Base-by-base conservation (phyloP, 2,329 filamentous ascomycete genomes). In the Hymenoscyphus fraxineus region DNA sequence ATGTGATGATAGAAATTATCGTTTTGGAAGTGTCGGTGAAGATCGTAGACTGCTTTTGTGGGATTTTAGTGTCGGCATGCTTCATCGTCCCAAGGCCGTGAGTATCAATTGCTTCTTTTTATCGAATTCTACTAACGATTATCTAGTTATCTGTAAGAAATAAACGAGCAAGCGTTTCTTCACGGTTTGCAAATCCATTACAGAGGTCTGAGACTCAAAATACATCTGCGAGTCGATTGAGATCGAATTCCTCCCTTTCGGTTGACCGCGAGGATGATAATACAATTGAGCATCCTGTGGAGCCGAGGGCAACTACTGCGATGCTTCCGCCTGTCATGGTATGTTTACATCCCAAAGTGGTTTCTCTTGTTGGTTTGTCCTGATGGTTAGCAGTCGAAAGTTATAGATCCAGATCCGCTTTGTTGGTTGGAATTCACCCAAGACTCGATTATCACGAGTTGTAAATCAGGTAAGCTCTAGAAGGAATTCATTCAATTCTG, bases 21-120 rank as follows among this genome's bases (percentile, higher is more conserved):
- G 95, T 1, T 97, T 99, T 73, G 95, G 95, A 38, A 97, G 92
- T 72, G 94, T 99, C 0, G 95, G 94, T 15, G 94, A 98, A 75
- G 95, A 99, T 76, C 92, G 93, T 72, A 85, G 93, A 64, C 80
- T 99, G 19, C 86, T 97, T 65, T 81, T 99, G 13, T 99, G 95
- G 95, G 95, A 99, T 79, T 99, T 99, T 76, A 97, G 89, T 69
- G 92, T 97, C 54, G 93, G 93, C 71, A 98, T 98, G 94, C 82
- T 99, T 72, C 91, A 96, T 77, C 85, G 93, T 66, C 94, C 95
- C 22, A 94, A 94, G 78, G 89, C 86, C 70, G 90, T 93, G 80
- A 74, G 90, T 47, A 63, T 32, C 59, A 61, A 59, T 63, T 31
- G 56, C 2, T 47, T 47, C 62, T 56, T 59, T 58, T 44, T 60